Conservation (phyloP, 2,329 filamentous ascomycete species). For the Exophiala xenobiotica region DNA sequence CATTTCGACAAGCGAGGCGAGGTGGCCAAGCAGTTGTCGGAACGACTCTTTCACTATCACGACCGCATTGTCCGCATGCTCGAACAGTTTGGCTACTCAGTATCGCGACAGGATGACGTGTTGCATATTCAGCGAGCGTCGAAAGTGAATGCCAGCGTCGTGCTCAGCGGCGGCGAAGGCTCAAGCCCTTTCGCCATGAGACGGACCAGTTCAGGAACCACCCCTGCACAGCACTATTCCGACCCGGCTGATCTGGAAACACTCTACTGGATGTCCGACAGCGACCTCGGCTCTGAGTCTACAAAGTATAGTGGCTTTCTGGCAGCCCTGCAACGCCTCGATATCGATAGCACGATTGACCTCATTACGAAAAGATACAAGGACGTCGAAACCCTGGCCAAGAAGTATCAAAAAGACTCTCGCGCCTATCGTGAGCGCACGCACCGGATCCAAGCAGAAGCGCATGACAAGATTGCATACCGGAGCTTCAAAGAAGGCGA, state of each 20-base stretch:
- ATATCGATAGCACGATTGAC: slow-evolving; percentile 80
- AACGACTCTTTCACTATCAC: slow-evolving; percentile 78
- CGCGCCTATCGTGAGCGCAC: slow-evolving; percentile 84
- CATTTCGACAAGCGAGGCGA: slow-evolving; percentile 69
- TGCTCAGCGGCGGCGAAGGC: slow-evolving; percentile 38
- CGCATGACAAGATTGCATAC: slow-evolving; percentile 94
- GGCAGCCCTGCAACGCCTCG: slow-evolving; percentile 71
- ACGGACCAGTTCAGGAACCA: slow-evolving; percentile 49
- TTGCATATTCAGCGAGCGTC: slow-evolving; percentile 74
- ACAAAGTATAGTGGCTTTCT: slow-evolving; percentile 75
- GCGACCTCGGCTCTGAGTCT: slow-evolving; percentile 65
- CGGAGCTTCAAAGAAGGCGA: slow-evolving; percentile 96
- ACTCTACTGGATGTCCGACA: slow-evolving; percentile 77
- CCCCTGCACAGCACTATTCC: slow-evolving; percentile 55
- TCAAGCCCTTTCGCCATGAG: slow-evolving; percentile 35
- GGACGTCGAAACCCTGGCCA: slow-evolving; percentile 87
- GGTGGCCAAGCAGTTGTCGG: slow-evolving; percentile 79
- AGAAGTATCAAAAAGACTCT: slow-evolving; percentile 89
- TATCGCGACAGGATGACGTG: slow-evolving; percentile 69
- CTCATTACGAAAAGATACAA: slow-evolving; percentile 85
- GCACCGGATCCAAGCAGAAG: slow-evolving; percentile 75
- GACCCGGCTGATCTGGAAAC: slow-evolving; percentile 69
- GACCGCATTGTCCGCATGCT: slow-evolving; percentile 79
- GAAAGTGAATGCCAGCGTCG: slow-evolving; percentile 52
- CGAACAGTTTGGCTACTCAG: slow-evolving; percentile 80